Base-by-base conservation (phyloP, 2,329 filamentous ascomycete genomes). In the Alternaria ventricosa region DNA sequence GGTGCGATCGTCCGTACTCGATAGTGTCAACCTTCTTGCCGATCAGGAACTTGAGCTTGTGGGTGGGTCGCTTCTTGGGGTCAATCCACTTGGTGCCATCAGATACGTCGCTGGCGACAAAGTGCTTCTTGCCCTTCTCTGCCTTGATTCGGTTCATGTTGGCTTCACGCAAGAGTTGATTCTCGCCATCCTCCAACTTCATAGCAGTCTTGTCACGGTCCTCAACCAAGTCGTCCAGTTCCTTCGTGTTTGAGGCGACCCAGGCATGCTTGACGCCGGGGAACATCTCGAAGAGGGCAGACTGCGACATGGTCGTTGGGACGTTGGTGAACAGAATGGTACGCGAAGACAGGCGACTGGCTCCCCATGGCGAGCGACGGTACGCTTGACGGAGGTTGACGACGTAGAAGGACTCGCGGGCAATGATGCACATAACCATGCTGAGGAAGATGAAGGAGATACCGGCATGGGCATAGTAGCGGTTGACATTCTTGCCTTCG, bases 1-100 rank as follows among this genome's bases (percentile, higher is more conserved):
- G 87, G 75, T 93, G 89, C 1, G 86, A 85, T 44, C 95, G 90
- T 64, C 90, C 91, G 87, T 92, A 96, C 65, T 95, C 89, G 77
- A 99, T 97, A 0, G 93, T 94, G 80, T 98, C 80, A 46, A 82
- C 79, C 67, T 81, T 81, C 67, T 81, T 80, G 62, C 80, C 80
- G 20, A 82, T 79, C 46, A 82, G 70, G 62, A 78, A 77, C 61
- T 80, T 81, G 55, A 81, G 75, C 57, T 73, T 76, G 68, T 82
- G 80, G 5, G 79, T 81, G 0, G 80, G 80, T 12, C 80, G 75
- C 22, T 81, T 73, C 71, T 81, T 81, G 36, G 79, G 75, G 54
- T 79, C 76, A 33, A 80, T 61, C 78, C 81, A 83, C 55, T 79
- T 76, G 18, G 76, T 64, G 11, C 85, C 83, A 30, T 83, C 76